Evolutionary conservation across 2,329 filamentous ascomycete species (phyloP).

Genomic region (Celoporthe dispersa): DNA sequence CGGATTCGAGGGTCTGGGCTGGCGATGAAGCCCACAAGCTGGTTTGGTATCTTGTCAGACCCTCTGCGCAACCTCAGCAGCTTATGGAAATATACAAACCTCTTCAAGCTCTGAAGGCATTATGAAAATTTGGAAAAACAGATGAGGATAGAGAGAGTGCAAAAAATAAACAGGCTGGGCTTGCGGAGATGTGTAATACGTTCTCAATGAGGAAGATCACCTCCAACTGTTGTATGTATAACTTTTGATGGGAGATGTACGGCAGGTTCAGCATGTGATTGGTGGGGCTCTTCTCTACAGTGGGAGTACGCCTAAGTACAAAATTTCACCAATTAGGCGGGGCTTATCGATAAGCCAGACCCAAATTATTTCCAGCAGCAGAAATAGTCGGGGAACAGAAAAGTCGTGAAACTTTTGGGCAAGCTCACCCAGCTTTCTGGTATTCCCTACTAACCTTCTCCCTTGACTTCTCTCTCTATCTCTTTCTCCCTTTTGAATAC

Average conservation of each 20-base stretch:
- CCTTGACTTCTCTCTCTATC: background rate
- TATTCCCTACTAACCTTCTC: background rate
- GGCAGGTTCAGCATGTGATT: conserved; percentile 23
- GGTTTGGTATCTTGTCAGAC: conserved; percentile 10
- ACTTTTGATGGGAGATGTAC: background rate
- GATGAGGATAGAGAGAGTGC: conserved; percentile 22
- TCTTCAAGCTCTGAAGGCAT: conserved; percentile 82
- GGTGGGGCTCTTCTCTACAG: conserved; percentile 3
- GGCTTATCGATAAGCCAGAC: conserved; percentile 26
- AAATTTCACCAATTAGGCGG: background rate
- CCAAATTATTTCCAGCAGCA: conserved; percentile 20
- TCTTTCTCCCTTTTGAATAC: background rate
- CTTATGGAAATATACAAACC: conserved; percentile 48
- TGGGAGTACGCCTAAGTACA: background rate
- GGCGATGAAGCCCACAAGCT: conserved; percentile 93
- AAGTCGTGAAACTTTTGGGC: conserved; percentile 13
- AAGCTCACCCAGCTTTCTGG: background rate
- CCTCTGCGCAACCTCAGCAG: background rate
- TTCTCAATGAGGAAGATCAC: background rate
- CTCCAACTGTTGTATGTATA: background rate
- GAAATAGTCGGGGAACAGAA: conserved; percentile 20
- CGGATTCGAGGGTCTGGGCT: conserved; percentile 91
- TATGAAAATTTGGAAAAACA: conserved; percentile 33
- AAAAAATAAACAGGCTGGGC: conserved; percentile 28
- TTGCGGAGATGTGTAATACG: background rate